These are phyloP conservation scores for Nothophoma quercina DNA, from an alignment of 2,329 filamentous ascomycete genomes.

Conservation along the genomic window DNA sequence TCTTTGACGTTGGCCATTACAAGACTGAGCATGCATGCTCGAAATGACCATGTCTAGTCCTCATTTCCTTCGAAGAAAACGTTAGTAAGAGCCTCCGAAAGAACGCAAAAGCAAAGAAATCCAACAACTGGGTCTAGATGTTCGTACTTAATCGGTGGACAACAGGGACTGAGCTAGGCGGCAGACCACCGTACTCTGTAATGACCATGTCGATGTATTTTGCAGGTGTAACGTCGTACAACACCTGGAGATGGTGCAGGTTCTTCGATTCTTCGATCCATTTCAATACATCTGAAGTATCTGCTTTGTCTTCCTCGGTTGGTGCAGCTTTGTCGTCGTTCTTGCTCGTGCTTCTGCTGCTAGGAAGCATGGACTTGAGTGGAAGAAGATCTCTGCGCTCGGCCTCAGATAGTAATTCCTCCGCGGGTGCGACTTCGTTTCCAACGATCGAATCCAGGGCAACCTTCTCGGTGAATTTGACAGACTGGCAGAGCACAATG, in stretches of 20 bases:
- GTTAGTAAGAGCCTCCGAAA: constrained; percentile 7
- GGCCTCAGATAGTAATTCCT: constrained; percentile 62
- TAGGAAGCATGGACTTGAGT: constrained; percentile 36
- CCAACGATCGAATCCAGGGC: constrained; percentile 91
- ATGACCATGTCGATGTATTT: constrained; percentile 88
- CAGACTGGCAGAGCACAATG: constrained; percentile 88
- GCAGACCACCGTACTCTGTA: constrained; percentile 87
- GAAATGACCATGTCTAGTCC: constrained; percentile 3
- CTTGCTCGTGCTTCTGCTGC: constrained; percentile 23
- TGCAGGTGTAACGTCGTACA: constrained; percentile 92
- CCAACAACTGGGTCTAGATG: constrained; percentile 31
- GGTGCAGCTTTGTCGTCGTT: constrained; percentile 32
- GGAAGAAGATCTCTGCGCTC: constrained; percentile 44
- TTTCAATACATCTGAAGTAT: constrained; percentile 43
- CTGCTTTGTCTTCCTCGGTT: constrained; percentile 27
- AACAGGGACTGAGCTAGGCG: constrained; percentile 83
- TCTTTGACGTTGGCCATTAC: neutral
- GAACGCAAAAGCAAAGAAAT: constrained; percentile 18
- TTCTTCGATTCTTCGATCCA: constrained; percentile 48
- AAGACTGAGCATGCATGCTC: neutral
- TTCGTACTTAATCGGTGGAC: constrained; percentile 66
- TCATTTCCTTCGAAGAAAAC: constrained; percentile 9
- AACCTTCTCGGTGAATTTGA: constrained; percentile 93
- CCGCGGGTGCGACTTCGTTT: constrained; percentile 86
- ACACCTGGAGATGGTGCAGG: constrained; percentile 72